These are phyloP conservation scores for Cicer bijugum DNA, from an alignment of 306 rosid species.

Conservation along the genomic window DNA sequence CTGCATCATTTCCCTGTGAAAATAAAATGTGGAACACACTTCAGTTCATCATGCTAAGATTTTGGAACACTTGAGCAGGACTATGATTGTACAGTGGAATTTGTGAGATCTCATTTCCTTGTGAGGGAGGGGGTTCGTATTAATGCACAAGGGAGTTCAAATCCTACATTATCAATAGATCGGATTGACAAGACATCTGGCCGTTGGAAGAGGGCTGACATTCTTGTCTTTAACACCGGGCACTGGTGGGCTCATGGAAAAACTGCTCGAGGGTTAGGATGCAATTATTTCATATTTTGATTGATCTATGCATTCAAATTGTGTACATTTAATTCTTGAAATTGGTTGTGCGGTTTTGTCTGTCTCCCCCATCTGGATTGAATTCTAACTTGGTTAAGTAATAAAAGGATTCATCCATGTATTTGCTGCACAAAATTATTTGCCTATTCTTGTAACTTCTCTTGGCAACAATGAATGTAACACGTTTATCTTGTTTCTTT, in stretches of 20 bases:
- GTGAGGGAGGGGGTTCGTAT: conserved; percentile 82
- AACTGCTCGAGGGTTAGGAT: conserved; percentile 90
- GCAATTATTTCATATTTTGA: conserved; percentile 39
- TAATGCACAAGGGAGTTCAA: conserved; percentile 72
- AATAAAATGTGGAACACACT: conserved; percentile 30
- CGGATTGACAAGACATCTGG: conserved; percentile 79
- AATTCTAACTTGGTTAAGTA: conserved; percentile 10
- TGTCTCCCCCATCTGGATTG: conserved; percentile 30
- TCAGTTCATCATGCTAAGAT: conserved; percentile 46
- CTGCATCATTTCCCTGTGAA: conserved; percentile 36
- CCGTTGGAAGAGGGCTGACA: conserved; percentile 91
- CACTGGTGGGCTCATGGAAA: conserved; percentile 99
- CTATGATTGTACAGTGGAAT: conserved; percentile 74
- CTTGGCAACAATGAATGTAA: neutral
- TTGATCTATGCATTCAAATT: conserved; percentile 38
- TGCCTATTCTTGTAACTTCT: neutral
- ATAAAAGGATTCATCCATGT: neutral
- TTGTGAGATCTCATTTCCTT: conserved; percentile 96
- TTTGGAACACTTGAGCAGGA: conserved; percentile 68
- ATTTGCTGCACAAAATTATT: conserved; percentile 27
- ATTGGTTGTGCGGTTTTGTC: conserved; percentile 24
- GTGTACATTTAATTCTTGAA: conserved; percentile 6
- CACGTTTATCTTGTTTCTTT: neutral
- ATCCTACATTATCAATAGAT: conserved; percentile 90
- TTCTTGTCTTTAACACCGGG: conserved; percentile 94